Evolutionary conservation across 169 alveolate genomes (phyloP), one percentile per base, ranked within the genome.

Genomic region (Eimeria zaria): DNA sequence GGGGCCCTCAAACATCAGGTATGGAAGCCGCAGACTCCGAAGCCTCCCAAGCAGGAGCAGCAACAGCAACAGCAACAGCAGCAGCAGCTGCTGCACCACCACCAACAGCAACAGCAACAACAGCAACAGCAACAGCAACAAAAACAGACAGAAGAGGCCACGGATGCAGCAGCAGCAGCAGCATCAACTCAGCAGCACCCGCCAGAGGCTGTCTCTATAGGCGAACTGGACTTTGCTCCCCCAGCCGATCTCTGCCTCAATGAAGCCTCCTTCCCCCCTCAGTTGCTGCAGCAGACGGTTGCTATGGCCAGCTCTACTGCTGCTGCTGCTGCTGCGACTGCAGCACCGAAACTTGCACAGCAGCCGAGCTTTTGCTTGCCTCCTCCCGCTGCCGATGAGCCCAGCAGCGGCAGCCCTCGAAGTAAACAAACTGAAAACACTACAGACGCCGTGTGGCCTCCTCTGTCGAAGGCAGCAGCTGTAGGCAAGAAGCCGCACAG

Each of bases 241-340:
- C 89, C 89, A 12, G 55, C 62, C 18, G 89, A 78, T 78, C 55
- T 78, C 11, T 78, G 89, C 89, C 89, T 46, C 67, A 78, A 46
- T 27, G 89, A 78, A 27, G 89, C n/a, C 55, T 39, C 67, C 89
- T 46, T 78, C 53, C 89, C 89, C 62, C 89, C 89, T 22, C 89
- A 39, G 89, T n/a, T 78, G 89, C 64, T 78, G 89, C 89, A 78
- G 62, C 89, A 78, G 62, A 39, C 53, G 16, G 60, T 36, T 24
- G 67, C 11, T 36, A 6, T 46, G 12, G 62, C 39, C 18, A 36
- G 39, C 64, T 7, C 55, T 78, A 39, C 67, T 78, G 64, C 33
- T 78, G 62, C 89, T 78, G 55, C 88, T 14, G 62, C 5, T 30
- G 41, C 81, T 1, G 7, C 81, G 22, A 44, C 24, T 20, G 24